phyloP scores from a whole-genome alignment of 345 rosid species.

The Eutrema heterophyllum region DNA sequence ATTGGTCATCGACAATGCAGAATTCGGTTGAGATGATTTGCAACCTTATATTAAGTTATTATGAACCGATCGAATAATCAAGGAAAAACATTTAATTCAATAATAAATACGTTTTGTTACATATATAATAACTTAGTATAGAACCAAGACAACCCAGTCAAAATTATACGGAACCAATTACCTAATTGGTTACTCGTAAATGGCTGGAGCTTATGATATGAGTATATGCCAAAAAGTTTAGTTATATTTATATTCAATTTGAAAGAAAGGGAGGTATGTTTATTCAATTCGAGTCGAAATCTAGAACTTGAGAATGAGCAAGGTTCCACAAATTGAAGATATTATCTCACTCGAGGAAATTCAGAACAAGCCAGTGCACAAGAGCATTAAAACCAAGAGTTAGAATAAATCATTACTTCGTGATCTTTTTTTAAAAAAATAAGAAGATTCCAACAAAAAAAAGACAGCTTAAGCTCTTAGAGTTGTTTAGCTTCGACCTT shows the following conservation, averaged over 20 bases:
- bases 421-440: not conserved
- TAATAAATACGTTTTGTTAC: no score
- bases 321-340: not conserved
- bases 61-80: not conserved
- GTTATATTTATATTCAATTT: no score
- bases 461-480: constrained; percentile 2
- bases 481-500: constrained; percentile 29
- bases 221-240: no score
- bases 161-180: no score
- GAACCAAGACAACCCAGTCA: no score
- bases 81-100: no score
- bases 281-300: not conserved
- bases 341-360: not conserved
- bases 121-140: no score
- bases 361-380: not conserved
- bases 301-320: not conserved
- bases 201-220: no score
- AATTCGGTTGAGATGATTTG: not conserved
- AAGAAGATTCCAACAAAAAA: not conserved
- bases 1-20: not conserved
- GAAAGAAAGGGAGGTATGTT: not conserved
- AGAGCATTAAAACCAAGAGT: not conserved
- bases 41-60: not conserved
- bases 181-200: no score
- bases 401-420: not conserved